These are phyloP conservation scores for Chaetomium strumarium DNA, from an alignment of 2,329 filamentous ascomycete species.

Conservation along the genomic window DNA sequence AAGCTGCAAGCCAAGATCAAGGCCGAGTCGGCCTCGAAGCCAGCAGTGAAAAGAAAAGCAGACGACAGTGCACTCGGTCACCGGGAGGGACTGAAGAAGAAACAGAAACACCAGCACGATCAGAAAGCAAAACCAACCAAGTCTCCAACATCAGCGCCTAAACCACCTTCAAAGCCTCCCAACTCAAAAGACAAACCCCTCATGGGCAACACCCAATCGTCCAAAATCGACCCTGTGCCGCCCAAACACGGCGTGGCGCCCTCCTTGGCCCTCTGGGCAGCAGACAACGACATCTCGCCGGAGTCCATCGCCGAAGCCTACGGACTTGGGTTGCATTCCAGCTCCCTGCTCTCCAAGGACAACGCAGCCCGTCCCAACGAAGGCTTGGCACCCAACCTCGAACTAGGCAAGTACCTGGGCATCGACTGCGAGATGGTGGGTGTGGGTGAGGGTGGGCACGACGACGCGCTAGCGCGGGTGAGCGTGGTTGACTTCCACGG, in stretches of 20 bases:
- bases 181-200: slow-evolving; percentile 2
- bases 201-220: slow-evolving; percentile 40
- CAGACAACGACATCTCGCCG: slow-evolving; percentile 55
- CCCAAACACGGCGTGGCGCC: slow-evolving; percentile 41
- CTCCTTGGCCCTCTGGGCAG: slow-evolving; percentile 54
- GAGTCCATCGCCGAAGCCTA: slow-evolving; percentile 59
- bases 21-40: slow-evolving; percentile 34
- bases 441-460: slow-evolving; percentile 62
- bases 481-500: slow-evolving; percentile 93
- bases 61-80: slow-evolving; percentile 28
- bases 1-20: slow-evolving; percentile 61
- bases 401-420: slow-evolving; percentile 83
- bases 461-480: slow-evolving; percentile 76
- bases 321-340: slow-evolving; percentile 45
- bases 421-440: slow-evolving; percentile 99
- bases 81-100: slow-evolving; percentile 9
- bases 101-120: slow-evolving; percentile 1
- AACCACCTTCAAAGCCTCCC: background rate
- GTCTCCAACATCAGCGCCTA: background rate
- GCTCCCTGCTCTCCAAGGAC: slow-evolving; percentile 42
- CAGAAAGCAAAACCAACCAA: background rate
- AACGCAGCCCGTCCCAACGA: slow-evolving; percentile 54
- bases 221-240: slow-evolving; percentile 33
- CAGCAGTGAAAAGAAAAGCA: slow-evolving; percentile 33
- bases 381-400: slow-evolving; percentile 54